phyloP scores from a whole-genome alignment of 805 yeast species.

The Yamadazyma sp. region DNA sequence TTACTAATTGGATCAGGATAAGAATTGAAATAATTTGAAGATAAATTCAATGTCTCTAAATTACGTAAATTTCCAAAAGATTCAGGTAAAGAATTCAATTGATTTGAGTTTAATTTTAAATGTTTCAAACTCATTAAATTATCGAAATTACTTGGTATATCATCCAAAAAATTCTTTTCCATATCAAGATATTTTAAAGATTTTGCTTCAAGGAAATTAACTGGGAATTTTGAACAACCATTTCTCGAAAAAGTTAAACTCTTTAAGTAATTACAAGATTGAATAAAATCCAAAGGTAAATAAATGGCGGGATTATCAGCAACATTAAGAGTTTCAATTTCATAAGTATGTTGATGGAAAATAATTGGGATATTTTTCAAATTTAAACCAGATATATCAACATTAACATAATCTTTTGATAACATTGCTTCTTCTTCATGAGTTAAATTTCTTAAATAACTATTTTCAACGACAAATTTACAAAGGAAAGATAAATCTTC shows the following conservation, averaged over 20 bases:
- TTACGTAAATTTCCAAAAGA: slow-evolving; percentile 54
- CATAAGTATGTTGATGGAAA: slow-evolving; percentile 75
- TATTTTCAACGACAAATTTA: slow-evolving; percentile 70
- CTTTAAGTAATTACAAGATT: slow-evolving; percentile 69
- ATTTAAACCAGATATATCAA: slow-evolving; percentile 68
- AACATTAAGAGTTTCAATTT: slow-evolving; percentile 77
- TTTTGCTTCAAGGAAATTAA: slow-evolving; percentile 65
- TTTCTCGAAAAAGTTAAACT: slow-evolving; percentile 67
- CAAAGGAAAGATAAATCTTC: slow-evolving; percentile 81
- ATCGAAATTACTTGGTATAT: slow-evolving; percentile 56
- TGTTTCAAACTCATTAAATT: slow-evolving; percentile 52
- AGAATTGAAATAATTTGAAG: slow-evolving; percentile 66
- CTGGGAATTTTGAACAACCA: slow-evolving; percentile 72
- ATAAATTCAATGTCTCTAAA: slow-evolving; percentile 62
- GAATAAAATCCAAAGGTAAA: slow-evolving; percentile 82
- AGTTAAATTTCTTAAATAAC: slow-evolving; percentile 56
- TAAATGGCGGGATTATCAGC: slow-evolving; percentile 84
- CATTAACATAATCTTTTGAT: slow-evolving; percentile 65
- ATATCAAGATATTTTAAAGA: slow-evolving; percentile 66
- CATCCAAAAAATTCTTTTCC: slow-evolving; percentile 73
- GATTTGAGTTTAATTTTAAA: slow-evolving; percentile 73
- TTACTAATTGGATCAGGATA: slow-evolving; percentile 67
- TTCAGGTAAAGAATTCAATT: slow-evolving; percentile 59
- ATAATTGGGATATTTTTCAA: slow-evolving; percentile 82
- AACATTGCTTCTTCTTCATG: slow-evolving; percentile 70